Conservation (phyloP, 768 basidiomycete species). For the Thelephora ganbajun region DNA sequence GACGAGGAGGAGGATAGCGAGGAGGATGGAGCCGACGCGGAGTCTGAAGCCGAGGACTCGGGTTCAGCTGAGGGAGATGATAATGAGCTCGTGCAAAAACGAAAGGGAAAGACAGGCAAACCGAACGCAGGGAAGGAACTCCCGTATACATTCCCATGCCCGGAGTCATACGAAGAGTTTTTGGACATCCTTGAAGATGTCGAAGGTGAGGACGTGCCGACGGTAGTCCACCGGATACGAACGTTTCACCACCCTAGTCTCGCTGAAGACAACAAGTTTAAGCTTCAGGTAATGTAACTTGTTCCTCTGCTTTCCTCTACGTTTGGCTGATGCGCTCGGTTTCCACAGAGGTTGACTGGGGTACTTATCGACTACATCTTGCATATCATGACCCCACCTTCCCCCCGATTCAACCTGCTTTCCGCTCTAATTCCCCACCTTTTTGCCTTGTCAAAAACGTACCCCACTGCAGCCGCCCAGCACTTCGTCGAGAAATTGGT, state of each 20-base stretch:
- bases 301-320: neutral
- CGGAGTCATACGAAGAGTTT: conserved; percentile 76
- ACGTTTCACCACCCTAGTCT: conserved; percentile 86
- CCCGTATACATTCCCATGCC: conserved; percentile 89
- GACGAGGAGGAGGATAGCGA: conserved; percentile 21
- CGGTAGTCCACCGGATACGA: conserved; percentile 81
- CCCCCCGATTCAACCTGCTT: conserved; percentile 45
- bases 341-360: conserved; percentile 47
- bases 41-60: conserved; percentile 21
- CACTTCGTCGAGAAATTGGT: conserved; percentile 71
- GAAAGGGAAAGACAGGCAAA: conserved; percentile 17
- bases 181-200: conserved; percentile 66
- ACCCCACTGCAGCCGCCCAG: conserved; percentile 68
- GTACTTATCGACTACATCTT: conserved; percentile 85
- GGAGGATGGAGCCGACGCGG: conserved; percentile 24
- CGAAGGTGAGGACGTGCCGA: conserved; percentile 58
- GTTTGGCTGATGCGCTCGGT: neutral
- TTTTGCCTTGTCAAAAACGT: conserved; percentile 60
- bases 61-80: conserved; percentile 7
- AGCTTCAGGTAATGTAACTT: conserved; percentile 56
- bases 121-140: conserved; percentile 36
- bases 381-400: conserved; percentile 50
- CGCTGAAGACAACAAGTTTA: conserved; percentile 83
- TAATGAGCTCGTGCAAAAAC: conserved; percentile 25
- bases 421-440: conserved; percentile 66